phyloP scores from a whole-genome alignment of 2,329 filamentous ascomycete species.

The Whalleya microplaca region DNA sequence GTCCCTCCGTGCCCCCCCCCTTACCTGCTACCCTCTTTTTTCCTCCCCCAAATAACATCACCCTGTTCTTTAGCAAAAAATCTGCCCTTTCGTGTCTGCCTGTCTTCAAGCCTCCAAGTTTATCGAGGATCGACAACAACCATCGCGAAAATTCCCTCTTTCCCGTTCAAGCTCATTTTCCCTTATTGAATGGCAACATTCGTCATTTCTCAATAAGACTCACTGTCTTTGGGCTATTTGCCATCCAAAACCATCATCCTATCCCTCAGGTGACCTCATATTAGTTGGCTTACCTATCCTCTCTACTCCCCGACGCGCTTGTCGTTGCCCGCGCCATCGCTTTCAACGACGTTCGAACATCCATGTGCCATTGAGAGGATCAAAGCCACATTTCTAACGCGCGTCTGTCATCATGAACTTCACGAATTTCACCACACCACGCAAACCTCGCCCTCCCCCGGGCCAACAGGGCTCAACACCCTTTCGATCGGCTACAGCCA shows the following conservation, averaged over 20 bases:
- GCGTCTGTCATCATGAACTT: slow-evolving; percentile 31
- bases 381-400: slow-evolving; percentile 1
- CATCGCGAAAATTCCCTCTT: slow-evolving; percentile 12
- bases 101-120: slow-evolving; percentile 10
- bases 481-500: slow-evolving; percentile 33
- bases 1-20: not conserved
- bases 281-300: slow-evolving; percentile 11
- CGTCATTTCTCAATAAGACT: slow-evolving; percentile 8
- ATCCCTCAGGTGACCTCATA: slow-evolving; percentile 12
- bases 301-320: slow-evolving; percentile 20
- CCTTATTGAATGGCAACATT: slow-evolving; percentile 15
- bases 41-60: slow-evolving; percentile 25
- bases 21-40: slow-evolving; percentile 6
- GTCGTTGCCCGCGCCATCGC: slow-evolving; percentile 4
- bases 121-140: slow-evolving; percentile 17
- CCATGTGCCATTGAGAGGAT: slow-evolving; percentile 12
- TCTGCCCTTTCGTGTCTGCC: slow-evolving; percentile 14
- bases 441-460: slow-evolving; percentile 34
- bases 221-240: slow-evolving; percentile 8
- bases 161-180: slow-evolving; percentile 7
- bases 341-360: not conserved
- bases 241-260: slow-evolving; percentile 1
- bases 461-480: slow-evolving; percentile 37
- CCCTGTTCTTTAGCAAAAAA: slow-evolving; percentile 16
- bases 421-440: slow-evolving; percentile 32